Conservation (phyloP, 2,329 filamentous ascomycete genomes). For the Aspergillus niger region DNA sequence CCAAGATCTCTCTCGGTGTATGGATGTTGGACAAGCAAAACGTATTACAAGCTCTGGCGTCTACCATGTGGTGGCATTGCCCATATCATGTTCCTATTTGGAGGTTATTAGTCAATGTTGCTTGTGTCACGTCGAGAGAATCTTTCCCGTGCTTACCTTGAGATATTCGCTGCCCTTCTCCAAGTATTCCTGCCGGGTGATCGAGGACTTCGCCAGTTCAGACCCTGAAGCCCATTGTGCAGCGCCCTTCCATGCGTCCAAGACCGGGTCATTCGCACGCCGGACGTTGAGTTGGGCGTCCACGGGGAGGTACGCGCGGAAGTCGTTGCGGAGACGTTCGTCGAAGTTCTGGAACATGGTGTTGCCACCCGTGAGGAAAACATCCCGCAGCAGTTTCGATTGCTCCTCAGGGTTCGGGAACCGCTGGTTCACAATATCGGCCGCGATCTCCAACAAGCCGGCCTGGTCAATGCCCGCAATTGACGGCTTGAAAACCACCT, state of each 20-base stretch:
- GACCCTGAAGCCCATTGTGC: slow-evolving; percentile 72
- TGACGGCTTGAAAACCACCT: slow-evolving; percentile 88
- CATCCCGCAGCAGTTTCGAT: slow-evolving; percentile 74
- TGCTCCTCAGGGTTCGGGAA: slow-evolving; percentile 61
- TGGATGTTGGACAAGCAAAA: no score
- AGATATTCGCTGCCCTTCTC: slow-evolving; percentile 95
- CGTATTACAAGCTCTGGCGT: no score
- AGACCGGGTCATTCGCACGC: slow-evolving; percentile 70
- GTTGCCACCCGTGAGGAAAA: slow-evolving; percentile 95
- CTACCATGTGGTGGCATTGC: slow-evolving; percentile 38
- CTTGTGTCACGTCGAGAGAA: not conserved
- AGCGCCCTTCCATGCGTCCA: slow-evolving; percentile 93
- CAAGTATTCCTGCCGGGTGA: slow-evolving; percentile 79
- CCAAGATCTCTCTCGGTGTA: no score
- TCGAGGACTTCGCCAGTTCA: slow-evolving; percentile 63
- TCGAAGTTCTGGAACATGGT: slow-evolving; percentile 86
- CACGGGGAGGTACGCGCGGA: slow-evolving; percentile 71
- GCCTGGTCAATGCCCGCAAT: slow-evolving; percentile 94
- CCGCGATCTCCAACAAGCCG: slow-evolving; percentile 86
- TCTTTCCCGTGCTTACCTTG: slow-evolving; percentile 58
- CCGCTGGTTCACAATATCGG: slow-evolving; percentile 84
- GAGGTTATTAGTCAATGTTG: slow-evolving; percentile 13
- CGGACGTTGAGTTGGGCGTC: slow-evolving; percentile 69
- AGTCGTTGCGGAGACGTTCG: slow-evolving; percentile 71
- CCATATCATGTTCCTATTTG: slow-evolving; percentile 40